Evolutionary conservation across 495 filamentous ascomycete genomes (phyloP), one percentile per base, ranked within the genome.

Genomic region (Trichoderma parareesei): DNA sequence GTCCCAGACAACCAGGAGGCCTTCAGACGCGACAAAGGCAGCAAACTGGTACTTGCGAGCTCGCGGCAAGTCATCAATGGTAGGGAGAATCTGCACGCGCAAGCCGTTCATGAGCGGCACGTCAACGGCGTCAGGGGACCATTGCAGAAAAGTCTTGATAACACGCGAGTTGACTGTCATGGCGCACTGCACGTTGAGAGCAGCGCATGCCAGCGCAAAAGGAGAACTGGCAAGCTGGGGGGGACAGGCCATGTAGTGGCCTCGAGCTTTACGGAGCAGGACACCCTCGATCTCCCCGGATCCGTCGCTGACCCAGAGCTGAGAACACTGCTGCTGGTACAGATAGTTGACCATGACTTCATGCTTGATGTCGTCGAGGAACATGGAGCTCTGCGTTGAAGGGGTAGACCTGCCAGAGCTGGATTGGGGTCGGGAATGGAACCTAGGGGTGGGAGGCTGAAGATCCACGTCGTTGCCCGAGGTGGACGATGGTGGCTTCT

Each of bases 331-430:
- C 71, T 91, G 88, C 69, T 92, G 89, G 74, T 89, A 89, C 35
- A 92, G 78, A 68, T 88, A 91, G 70, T 89, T 91, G 48, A 88
- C 88, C 89, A 92, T 92, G 64, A 92, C 86, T 70, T 91, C 88
- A 71, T 90, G 88, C 70, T 89, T 91, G 71, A 92, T 90, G 67
- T 91, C 88, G 65, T 90, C 87, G 33, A 89, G 69, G 63, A 87
- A 83, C 60, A 82, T 76, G 18, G 86, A 87, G 67, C 80, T 84
- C 35, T 74, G 74, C 16, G 68, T 73, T 9, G 82, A 85, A 60
- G 74, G 71, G 44, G 74, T 70, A 44, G 78, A 78, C 18, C 72
- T 73, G 2, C 68, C 75, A 1, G 82, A 84, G 43, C 81, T 66
- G 0, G 85, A 87, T 60, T 77, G 77, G 67, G 81, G 78, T 35